Evolutionary conservation across 257 asterid species (phyloP).

Genomic region (Eucommia ulmoides): DNA sequence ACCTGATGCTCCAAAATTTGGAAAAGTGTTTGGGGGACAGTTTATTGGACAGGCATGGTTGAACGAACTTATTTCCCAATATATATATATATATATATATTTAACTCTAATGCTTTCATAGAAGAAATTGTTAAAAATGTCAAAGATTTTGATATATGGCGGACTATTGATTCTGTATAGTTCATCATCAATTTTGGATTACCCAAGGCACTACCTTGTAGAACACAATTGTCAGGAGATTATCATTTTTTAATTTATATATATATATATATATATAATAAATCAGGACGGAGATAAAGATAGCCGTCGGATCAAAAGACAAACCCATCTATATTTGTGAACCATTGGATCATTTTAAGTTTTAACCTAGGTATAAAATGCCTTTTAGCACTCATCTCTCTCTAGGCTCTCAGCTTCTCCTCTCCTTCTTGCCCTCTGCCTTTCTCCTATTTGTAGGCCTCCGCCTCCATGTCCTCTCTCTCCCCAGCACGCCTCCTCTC

Average conservation of each 20-base stretch:
- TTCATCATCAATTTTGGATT: not conserved
- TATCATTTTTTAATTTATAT: not conserved
- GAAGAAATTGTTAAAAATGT: not conserved
- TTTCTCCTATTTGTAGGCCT: not conserved
- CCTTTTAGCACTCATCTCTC: not conserved
- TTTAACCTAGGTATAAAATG: no score
- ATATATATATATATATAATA: not conserved
- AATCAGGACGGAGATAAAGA: no score
- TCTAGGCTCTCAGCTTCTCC: not conserved
- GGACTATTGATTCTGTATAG: not conserved
- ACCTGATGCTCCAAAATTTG: constrained; percentile 89
- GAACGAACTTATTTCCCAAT: constrained; percentile 6
- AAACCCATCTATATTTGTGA: no score
- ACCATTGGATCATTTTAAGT: no score
- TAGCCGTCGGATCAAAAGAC: no score
- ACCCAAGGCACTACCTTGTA: not conserved
- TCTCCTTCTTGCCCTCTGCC: not conserved
- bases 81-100: no score
- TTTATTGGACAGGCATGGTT: constrained; percentile 83
- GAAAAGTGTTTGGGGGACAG: constrained; percentile 96
- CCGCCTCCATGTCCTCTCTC: no score
- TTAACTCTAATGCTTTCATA: not conserved
- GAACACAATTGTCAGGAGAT: not conserved
- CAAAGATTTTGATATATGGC: not conserved
- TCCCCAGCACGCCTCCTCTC: not conserved